phyloP scores from a whole-genome alignment of 345 rosid genomes.

The Ceriops zippeliana region DNA sequence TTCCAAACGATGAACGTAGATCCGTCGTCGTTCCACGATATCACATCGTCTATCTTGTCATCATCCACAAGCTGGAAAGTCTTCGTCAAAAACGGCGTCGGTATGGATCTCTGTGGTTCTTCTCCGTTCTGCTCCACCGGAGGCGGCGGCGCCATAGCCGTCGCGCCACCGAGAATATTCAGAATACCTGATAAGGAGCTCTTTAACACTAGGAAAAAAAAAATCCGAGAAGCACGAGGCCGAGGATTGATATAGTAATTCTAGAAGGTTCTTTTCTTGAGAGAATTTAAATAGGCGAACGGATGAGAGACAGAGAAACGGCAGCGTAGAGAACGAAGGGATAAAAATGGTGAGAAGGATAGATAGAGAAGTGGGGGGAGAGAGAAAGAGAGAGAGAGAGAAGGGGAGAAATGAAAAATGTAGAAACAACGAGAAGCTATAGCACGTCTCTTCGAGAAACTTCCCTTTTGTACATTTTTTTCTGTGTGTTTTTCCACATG shows the following conservation, averaged over 20 bases:
- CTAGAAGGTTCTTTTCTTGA: slow-evolving; percentile 35
- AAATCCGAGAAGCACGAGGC: background rate
- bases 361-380: too few relatives aligned
- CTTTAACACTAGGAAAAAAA: background rate
- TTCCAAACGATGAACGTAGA: slow-evolving; percentile 84
- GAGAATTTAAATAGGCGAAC: background rate
- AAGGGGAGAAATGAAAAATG: background rate
- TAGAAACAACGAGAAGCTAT: slow-evolving; percentile 38
- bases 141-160: slow-evolving; percentile 29
- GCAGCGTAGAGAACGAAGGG: background rate
- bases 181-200: background rate
- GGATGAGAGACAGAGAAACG: background rate
- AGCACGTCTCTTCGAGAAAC: slow-evolving; percentile 48
- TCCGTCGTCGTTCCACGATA: slow-evolving; percentile 92
- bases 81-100: slow-evolving; percentile 80
- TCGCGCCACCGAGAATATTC: background rate
- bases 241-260: slow-evolving; percentile 9
- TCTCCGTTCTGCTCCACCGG: slow-evolving; percentile 36
- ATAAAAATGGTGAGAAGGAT: too few relatives aligned
- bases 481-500: background rate
- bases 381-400: background rate
- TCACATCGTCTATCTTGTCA: slow-evolving; percentile 54
- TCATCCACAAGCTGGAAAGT: slow-evolving; percentile 84
- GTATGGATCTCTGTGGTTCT: slow-evolving; percentile 62
- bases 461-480: slow-evolving; percentile 25